Evolutionary conservation across 441 rosid species (phyloP).

Genomic region (Populus hybrid): DNA sequence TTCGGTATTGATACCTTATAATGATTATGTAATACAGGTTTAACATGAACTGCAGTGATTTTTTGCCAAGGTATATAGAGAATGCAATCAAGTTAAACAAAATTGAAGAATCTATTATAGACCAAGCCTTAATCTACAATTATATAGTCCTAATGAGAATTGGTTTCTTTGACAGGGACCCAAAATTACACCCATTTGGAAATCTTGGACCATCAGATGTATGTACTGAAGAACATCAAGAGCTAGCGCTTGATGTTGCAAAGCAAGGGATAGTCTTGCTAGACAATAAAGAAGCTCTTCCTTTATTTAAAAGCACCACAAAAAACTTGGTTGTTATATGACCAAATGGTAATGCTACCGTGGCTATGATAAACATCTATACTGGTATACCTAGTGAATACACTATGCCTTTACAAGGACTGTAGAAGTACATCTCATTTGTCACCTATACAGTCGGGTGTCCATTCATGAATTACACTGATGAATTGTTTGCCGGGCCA

Average conservation of each 20-base stretch:
- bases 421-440: conserved; percentile 23
- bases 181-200: conserved; percentile 32
- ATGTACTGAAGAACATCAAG: conserved; percentile 32
- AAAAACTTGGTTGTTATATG: conserved; percentile 47
- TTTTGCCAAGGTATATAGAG: conserved; percentile 35
- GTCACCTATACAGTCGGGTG: conserved; percentile 29
- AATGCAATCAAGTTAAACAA: conserved; percentile 42
- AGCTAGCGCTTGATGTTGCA: conserved; percentile 48
- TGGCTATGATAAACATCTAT: conserved; percentile 15
- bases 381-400: conserved; percentile 39
- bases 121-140: conserved; percentile 55
- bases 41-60: conserved; percentile 46
- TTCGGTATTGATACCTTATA: background rate
- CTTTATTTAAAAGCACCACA: conserved; percentile 22
- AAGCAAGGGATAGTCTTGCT: conserved; percentile 57
- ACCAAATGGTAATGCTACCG: conserved; percentile 49
- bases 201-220: conserved; percentile 41
- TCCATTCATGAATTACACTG: conserved; percentile 23
- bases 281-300: conserved; percentile 40
- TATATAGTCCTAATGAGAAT: conserved; percentile 77
- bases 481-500: conserved; percentile 4
- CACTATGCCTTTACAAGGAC: conserved; percentile 42
- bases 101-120: conserved; percentile 47
- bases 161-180: conserved; percentile 78
- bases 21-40: conserved; percentile 21